These are phyloP conservation scores for Scolecobasidium constrictum DNA, from an alignment of 2,329 filamentous ascomycete species.

Conservation along the genomic window DNA sequence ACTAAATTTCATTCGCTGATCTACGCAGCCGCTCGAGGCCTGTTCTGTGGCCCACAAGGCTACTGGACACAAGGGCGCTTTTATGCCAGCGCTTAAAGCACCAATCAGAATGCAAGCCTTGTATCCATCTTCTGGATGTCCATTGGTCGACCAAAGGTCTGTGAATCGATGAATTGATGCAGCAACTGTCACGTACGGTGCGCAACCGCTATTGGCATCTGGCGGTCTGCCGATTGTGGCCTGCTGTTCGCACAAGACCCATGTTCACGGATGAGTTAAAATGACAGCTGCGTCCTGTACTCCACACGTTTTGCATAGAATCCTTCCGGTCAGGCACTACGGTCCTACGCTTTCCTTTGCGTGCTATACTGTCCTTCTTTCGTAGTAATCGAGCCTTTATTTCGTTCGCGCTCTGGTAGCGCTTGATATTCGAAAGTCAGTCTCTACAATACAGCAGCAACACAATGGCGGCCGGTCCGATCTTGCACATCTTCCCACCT, in stretches of 20 bases:
- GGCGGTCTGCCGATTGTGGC: background rate
- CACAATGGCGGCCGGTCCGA: slow-evolving; percentile 9
- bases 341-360: background rate
- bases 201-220: background rate
- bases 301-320: background rate
- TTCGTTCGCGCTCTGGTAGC: slow-evolving; percentile 7
- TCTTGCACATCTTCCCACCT: slow-evolving; percentile 10
- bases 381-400: too few relatives aligned
- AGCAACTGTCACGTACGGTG: too few relatives aligned
- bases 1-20: background rate
- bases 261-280: slow-evolving; percentile 1
- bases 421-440: background rate
- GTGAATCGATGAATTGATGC: too few relatives aligned
- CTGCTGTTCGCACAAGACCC: background rate
- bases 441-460: background rate
- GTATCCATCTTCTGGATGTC: too few relatives aligned
- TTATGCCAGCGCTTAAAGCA: background rate
- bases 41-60: background rate
- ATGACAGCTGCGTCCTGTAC: background rate
- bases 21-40: background rate
- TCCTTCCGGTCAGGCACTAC: background rate
- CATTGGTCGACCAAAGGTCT: too few relatives aligned
- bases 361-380: too few relatives aligned
- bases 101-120: background rate
- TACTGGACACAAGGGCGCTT: too few relatives aligned